A percentile compares a stretch with the other conserved stretches of the same genome.
Evolutionary conservation across 208 protist species (phyloP).

Genomic region (Leishmania tarentolae): DNA sequence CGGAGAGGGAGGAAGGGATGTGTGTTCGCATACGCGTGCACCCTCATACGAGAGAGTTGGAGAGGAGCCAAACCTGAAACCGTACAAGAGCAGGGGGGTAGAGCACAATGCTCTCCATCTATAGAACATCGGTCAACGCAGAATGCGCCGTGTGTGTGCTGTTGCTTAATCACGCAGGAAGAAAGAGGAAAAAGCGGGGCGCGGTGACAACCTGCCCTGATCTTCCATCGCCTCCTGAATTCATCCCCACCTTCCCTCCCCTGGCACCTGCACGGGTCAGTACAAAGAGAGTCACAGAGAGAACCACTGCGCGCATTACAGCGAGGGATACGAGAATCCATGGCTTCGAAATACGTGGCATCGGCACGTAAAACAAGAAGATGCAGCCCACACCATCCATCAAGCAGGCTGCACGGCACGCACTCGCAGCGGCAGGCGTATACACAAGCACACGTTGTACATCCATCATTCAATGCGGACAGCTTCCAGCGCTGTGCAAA

Average conservation of each 20-base stretch:
- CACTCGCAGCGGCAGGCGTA: not conserved
- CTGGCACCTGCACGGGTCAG: not conserved
- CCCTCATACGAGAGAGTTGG: not conserved
- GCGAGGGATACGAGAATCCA: not conserved
- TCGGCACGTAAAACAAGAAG: not conserved
- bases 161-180: not conserved
- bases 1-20: not conserved
- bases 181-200: not conserved
- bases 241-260: not conserved
- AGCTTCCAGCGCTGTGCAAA: not conserved
- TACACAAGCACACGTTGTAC: not conserved
- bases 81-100: not conserved
- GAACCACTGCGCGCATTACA: not conserved
- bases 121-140: constrained; percentile 20
- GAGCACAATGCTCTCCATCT: constrained; percentile 1
- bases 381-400: not conserved
- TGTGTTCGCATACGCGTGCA: not conserved
- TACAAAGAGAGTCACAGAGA: not conserved
- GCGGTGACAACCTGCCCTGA: not conserved
- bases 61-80: not conserved
- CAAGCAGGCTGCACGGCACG: not conserved
- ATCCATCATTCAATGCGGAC: not conserved
- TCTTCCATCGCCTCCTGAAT: not conserved
- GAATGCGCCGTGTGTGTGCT: not conserved
- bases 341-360: not conserved